Base-by-base conservation (phyloP, 306 rosid species). In the Fragaria ananassa region DNA sequence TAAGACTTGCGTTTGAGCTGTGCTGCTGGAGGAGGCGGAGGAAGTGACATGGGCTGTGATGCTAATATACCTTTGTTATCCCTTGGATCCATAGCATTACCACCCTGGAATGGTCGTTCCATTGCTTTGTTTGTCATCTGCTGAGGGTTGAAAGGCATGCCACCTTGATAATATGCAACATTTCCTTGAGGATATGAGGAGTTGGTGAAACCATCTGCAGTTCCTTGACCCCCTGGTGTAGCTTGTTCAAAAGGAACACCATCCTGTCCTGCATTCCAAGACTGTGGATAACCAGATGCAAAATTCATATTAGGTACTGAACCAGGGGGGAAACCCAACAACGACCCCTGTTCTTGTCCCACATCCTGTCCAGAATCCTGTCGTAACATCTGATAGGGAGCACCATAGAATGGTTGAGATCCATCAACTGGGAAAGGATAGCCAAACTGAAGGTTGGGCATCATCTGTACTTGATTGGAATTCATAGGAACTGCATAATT, bases 281-380 rank as follows among this genome's bases (percentile, higher is more conserved):
- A 81, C 60, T 89, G 96, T n/a, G 87, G 85, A 83, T 87, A 90
- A 70, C 81, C 81, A 65, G 84, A 84, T 1, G 87, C 71, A 78
- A 87, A 89, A 58, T 87, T 87, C 79, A 89, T 84, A 49, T 85
- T 90, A 65, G 83, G 79, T 23, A 75, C 78, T 14, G 76, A 84
- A 74, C 88, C 96, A 51, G 86, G 97, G 34, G 97, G 93, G 68
- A 85, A 93, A 51, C 96, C 96, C 82, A 91, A 66, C 49, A 91
- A 79, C 46, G 94, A 87, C 72, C 85, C 89, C 78, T 91, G 97
- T 75, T 93, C 96, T 7, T 82, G 74, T 78, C 88, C 91, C 4
- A 80, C 76, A 78, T 91, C 96, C 63, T 89, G 82, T 51, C 85
- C 78, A 1, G 98, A 82, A 78, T 96, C 96, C 79, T 85, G 97